Evolutionary conservation across 2,329 filamentous ascomycete species (phyloP).

Genomic region (Fusarium palustre): DNA sequence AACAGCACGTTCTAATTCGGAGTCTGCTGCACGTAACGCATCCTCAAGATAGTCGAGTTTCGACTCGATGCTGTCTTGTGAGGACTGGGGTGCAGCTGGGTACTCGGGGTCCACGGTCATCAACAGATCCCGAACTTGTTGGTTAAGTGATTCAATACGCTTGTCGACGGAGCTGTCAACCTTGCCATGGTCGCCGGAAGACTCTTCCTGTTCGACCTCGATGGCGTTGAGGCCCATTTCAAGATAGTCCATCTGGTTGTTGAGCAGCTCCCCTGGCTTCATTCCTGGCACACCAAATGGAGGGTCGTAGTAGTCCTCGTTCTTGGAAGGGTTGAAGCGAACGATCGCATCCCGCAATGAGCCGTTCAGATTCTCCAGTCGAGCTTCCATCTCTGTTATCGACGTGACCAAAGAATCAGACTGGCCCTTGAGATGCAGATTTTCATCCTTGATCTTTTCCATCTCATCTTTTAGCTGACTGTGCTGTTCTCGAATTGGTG

Average conservation of each 20-base stretch:
- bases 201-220: conserved; percentile 66
- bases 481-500: conserved; percentile 66
- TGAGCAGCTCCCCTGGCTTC: conserved; percentile 62
- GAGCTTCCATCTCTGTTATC: conserved; percentile 72
- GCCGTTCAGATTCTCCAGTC: conserved; percentile 74
- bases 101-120: conserved; percentile 60
- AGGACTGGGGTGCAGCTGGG: conserved; percentile 68
- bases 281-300: conserved; percentile 51
- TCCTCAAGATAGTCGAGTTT: conserved; percentile 77
- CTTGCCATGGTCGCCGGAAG: conserved; percentile 49
- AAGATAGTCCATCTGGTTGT: conserved; percentile 76
- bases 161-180: conserved; percentile 62
- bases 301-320: conserved; percentile 59
- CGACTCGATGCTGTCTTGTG: conserved; percentile 69
- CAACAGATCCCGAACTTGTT: conserved; percentile 71
- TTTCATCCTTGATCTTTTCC: conserved; percentile 61
- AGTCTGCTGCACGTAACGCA: conserved; percentile 64
- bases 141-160: conserved; percentile 72
- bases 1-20: conserved; percentile 55
- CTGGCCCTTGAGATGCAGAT: conserved; percentile 53
- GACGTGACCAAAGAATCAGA: conserved; percentile 56
- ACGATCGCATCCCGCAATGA: conserved; percentile 75
- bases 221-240: conserved; percentile 73
- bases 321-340: conserved; percentile 68
- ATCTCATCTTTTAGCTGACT: conserved; percentile 62